Conservation (phyloP, 1,284 basidiomycete genomes). For the Mrakiaceae sp. region DNA sequence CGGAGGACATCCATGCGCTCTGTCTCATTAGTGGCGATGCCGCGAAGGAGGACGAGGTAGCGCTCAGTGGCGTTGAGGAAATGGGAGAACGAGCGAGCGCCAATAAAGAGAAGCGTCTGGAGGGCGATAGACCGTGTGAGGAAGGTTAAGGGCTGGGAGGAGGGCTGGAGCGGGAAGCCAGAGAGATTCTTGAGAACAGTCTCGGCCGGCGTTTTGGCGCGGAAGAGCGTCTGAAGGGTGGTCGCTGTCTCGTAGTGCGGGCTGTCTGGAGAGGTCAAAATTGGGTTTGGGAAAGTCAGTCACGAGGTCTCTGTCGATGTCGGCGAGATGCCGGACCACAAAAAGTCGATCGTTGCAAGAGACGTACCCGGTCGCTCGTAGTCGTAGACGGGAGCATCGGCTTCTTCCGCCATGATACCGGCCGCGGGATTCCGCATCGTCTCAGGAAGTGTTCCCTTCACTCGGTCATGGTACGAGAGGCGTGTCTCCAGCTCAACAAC, state of each 20-base stretch:
- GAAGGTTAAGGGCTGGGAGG: constrained; percentile 45
- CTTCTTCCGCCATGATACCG: constrained; percentile 54
- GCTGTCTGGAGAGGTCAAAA: constrained; percentile 42
- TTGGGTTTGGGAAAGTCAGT: background rate
- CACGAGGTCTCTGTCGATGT: background rate
- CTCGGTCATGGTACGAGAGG: constrained; percentile 85
- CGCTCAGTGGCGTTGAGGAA: constrained; percentile 95
- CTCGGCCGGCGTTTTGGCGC: constrained; percentile 53
- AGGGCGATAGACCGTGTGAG: constrained; percentile 68
- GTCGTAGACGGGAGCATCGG: constrained; percentile 70
- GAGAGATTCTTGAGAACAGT: constrained; percentile 70
- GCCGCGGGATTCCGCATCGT: constrained; percentile 57
- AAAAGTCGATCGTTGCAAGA: background rate
- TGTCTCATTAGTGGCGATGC: constrained; percentile 47
- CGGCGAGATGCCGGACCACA: background rate
- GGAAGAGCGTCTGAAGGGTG: constrained; percentile 67
- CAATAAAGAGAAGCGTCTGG: constrained; percentile 81
- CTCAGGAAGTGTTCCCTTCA: constrained; percentile 77
- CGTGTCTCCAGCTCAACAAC: constrained; percentile 84
- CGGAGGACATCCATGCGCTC: constrained; percentile 50
- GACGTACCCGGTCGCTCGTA: constrained; percentile 62
- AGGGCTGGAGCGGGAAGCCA: constrained; percentile 38
- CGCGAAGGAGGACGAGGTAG: constrained; percentile 78
- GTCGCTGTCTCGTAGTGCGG: constrained; percentile 69
- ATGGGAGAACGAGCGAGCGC: constrained; percentile 92